Base-by-base conservation (phyloP, 1,139 yeast genomes). In the Debaryomyces sp. region DNA sequence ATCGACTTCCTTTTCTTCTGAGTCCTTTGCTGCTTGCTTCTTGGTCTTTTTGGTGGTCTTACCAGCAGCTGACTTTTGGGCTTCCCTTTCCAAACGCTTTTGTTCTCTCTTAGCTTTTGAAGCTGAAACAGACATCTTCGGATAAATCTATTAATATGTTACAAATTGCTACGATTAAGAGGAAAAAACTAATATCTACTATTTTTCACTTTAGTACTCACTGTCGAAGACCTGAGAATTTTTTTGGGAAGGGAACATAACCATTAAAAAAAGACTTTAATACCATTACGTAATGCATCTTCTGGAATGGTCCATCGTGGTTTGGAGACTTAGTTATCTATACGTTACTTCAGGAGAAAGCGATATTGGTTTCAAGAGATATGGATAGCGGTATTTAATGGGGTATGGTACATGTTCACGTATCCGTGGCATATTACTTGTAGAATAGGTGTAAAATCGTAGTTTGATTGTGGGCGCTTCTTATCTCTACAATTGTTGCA, bases 91-190 rank as follows among this genome's bases (percentile, higher is more conserved):
- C 59, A 78, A 74, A 61, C 82, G 82, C 71, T 84, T 85, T 63
- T 92, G 96, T 63, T 92, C 97, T 87, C 99, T 89, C 78, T 92
- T 94, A 55, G 98, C 98, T 72, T 94, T 94, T 27, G 97, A 91
- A 57, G 97, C 83, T 49, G 98, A 92, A 64, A 81, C 76, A 51
- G 84, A 80, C 78, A 75, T 41, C 18, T 30, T 30, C 23, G 6
- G 38, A 21, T 35, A 18, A 12, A 22, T 35, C 38, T 22, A 35
- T 35, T 35, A 35, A 22, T 35, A 35, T 21, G 26, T 35, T 35
- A 35, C 38, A 22, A 35, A 35, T 17, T 22, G 22, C 38, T 35
- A 22, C 5, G 9, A 26, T 29, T 13, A 29, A 41, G 35, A 41
- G 22, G 24, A 41, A 41, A 32, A 26, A 30, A 41, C 43, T 41